phyloP scores from a whole-genome alignment of 192 early-diverging fungal genomes.

The Rhizophagus clarus region DNA sequence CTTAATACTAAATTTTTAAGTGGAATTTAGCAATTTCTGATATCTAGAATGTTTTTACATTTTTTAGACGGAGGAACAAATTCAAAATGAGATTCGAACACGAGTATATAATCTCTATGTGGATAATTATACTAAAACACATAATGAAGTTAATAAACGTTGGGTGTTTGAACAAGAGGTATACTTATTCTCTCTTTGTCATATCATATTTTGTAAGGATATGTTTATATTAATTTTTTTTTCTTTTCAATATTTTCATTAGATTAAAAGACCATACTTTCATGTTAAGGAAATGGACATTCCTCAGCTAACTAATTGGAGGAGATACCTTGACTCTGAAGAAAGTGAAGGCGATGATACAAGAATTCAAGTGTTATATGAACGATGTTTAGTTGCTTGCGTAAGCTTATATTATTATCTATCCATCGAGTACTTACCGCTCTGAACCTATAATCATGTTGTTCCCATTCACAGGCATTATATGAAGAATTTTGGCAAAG shows the following conservation, averaged over 20 bases:
- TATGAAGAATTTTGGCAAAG: slow-evolving; percentile 81
- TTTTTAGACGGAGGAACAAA: slow-evolving; percentile 51
- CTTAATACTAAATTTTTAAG: neutral
- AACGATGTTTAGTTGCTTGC: slow-evolving; percentile 75
- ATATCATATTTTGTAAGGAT: neutral
- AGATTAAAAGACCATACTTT: slow-evolving; percentile 77
- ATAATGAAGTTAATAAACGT: slow-evolving; percentile 69
- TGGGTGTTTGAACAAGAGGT: slow-evolving; percentile 73
- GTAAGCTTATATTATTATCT: slow-evolving; percentile 45
- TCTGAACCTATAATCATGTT: neutral
- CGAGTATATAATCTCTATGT: slow-evolving; percentile 59
- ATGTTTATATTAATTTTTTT: neutral
- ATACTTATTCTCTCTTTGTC: neutral
- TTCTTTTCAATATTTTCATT: neutral
- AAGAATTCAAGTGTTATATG: slow-evolving; percentile 66
- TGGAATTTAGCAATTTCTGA: neutral
- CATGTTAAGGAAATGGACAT: slow-evolving; percentile 79
- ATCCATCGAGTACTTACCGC: neutral
- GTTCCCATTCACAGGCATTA: slow-evolving; percentile 52
- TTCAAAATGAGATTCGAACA: slow-evolving; percentile 57
- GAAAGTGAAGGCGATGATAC: slow-evolving; percentile 58
- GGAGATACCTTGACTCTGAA: slow-evolving; percentile 74
- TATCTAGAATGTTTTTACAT: neutral
- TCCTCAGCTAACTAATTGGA: slow-evolving; percentile 68
- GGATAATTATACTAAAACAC: slow-evolving; percentile 64